Conservation (phyloP, 345 rosid species). For the Reutealis trisperma region DNA sequence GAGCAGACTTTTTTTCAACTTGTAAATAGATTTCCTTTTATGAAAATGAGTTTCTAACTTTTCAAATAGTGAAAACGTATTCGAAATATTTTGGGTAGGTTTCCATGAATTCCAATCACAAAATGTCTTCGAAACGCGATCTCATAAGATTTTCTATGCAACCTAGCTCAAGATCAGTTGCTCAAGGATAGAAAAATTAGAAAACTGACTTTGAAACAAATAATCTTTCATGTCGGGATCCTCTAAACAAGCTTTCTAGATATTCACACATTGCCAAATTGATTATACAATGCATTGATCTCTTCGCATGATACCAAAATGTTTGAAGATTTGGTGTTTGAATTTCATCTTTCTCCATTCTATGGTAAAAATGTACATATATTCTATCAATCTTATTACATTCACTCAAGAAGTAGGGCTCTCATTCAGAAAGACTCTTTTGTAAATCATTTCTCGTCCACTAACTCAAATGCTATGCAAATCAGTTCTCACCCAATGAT, state of each 20-base stretch:
- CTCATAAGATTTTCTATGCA: too few relatives aligned
- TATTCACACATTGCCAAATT: conserved; percentile 21
- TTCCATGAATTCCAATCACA: too few relatives aligned
- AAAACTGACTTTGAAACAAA: conserved; percentile 21
- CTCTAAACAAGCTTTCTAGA: conserved; percentile 30
- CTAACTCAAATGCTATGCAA: neutral
- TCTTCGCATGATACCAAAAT: conserved; percentile 32
- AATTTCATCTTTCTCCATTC: conserved; percentile 21
- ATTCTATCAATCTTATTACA: conserved; percentile 23
- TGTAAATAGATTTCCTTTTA: too few relatives aligned
- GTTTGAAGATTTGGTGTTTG: conserved; percentile 32
- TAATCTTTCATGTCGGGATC: conserved; percentile 22
- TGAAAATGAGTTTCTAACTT: too few relatives aligned
- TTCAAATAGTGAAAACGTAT: too few relatives aligned
- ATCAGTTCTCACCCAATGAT: neutral
- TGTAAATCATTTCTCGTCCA: neutral
- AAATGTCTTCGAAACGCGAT: too few relatives aligned
- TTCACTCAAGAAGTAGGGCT: neutral
- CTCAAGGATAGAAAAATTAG: conserved; percentile 33
- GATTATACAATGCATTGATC: conserved; percentile 7
- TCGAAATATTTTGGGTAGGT: too few relatives aligned
- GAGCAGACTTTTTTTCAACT: too few relatives aligned
- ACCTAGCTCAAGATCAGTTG: conserved; percentile 34
- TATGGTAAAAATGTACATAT: conserved; percentile 34
- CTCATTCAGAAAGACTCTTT: conserved; percentile 4